Evolutionary conservation across 2,329 filamentous ascomycete species (phyloP).

Genomic region (Scedosporium aurantiacum): DNA sequence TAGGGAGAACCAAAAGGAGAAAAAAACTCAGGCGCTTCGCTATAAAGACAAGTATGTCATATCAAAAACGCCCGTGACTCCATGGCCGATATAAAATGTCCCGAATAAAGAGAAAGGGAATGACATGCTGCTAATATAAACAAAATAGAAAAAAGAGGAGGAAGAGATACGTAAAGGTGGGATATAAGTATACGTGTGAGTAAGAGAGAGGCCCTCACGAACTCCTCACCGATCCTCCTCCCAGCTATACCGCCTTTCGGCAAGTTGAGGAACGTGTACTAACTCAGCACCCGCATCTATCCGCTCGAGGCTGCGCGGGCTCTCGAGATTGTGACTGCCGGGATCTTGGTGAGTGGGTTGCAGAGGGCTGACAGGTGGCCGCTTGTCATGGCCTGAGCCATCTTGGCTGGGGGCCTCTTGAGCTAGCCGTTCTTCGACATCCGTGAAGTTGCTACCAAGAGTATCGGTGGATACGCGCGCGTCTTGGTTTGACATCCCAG

Average conservation of each 20-base stretch:
- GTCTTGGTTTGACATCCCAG: neutral
- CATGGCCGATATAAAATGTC: neutral
- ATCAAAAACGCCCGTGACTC: neutral
- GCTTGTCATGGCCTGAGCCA: neutral
- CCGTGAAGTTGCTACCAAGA: conserved; percentile 38
- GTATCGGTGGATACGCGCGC: conserved; percentile 24
- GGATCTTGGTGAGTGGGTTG: neutral
- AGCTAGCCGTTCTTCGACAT: conserved; percentile 27
- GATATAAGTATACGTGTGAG: neutral
- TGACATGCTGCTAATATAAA: neutral
- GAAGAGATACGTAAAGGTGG: too few relatives aligned
- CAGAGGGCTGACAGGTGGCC: neutral
- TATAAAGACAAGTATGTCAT: neutral
- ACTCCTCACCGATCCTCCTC: conserved; percentile 23
- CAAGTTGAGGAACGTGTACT: conserved; percentile 39
- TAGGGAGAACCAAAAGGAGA: neutral
- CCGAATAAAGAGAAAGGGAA: neutral
- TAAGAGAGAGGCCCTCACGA: neutral
- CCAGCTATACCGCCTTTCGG: conserved; percentile 40
- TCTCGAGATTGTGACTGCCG: conserved; percentile 11
- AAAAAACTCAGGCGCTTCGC: neutral
- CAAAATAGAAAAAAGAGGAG: neutral
- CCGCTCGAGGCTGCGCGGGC: conserved; percentile 24
- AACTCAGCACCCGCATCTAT: conserved; percentile 33
- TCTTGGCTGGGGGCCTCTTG: conserved; percentile 9